Evolutionary conservation across 1,284 basidiomycete genomes (phyloP), one percentile per base, ranked within the genome.

Genomic region (Vanrija sp.): DNA sequence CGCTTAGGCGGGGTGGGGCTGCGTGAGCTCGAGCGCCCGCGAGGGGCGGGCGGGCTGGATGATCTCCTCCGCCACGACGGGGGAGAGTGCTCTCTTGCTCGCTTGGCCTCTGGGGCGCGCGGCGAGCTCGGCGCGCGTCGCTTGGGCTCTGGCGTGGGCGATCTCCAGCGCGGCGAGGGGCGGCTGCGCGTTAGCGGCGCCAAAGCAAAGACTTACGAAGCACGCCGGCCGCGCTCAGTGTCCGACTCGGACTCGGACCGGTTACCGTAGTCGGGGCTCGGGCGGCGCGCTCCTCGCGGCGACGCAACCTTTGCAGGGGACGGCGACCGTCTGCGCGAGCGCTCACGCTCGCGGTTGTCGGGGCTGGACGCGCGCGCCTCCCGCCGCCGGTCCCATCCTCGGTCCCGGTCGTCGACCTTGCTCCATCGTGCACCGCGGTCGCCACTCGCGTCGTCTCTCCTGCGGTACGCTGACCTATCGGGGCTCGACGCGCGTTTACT

Each of bases 61-160:
- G 49, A 50, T n/a, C 49, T 31, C 4, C 48, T 8, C 8, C 41
- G 31, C 9, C 41, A 46, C 4, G n/a, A 20, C n/a, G 35, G 47
- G 3, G 54, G 56, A 2, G 56, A 57, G 20, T 10, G 22, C 14
- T 45, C 56, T 2, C 56, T 48, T 9, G 51, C 37, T 2, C 56
- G 44, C 19, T 57, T 57, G 7, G 56, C 45, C 6, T 46, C 45
- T 14, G 56, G 56, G 3, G 47, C 18, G 3, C 36, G 24, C 4
- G 55, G 55, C 3, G 55, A 57, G 0, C 51, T 31, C 6, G 51
- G 48, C 2, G 20, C 22, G 7, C 55, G 50, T 6, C 55, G 38
- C n/a, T 57, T 57, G 7, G 39, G 19, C 4, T 46, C 51, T 1
- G 47, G 49, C 14, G 49, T 37, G 2, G 54, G 48, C 7, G 53